These are phyloP conservation scores for Tricholoma sp. DNA, from an alignment of 768 basidiomycete species.

Conservation along the genomic window DNA sequence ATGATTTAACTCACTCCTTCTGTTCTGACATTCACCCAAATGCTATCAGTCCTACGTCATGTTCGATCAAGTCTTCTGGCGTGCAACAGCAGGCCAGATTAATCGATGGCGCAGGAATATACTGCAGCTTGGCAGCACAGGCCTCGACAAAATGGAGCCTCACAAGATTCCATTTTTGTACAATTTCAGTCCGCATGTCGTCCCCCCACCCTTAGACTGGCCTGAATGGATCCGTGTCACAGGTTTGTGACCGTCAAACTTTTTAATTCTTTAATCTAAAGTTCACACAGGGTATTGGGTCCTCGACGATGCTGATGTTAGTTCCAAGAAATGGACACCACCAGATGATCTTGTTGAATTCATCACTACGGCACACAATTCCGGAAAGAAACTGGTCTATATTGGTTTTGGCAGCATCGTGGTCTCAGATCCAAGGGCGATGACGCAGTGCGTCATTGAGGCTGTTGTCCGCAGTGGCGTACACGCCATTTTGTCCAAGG, in stretches of 20 bases:
- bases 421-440: slow-evolving; percentile 87
- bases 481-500: slow-evolving; percentile 91
- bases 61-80: slow-evolving; percentile 99
- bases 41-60: slow-evolving; percentile 77
- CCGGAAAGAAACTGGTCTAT: slow-evolving; percentile 89
- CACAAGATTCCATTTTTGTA: slow-evolving; percentile 98
- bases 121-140: slow-evolving; percentile 74
- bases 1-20: slow-evolving; percentile 12
- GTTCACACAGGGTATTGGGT: slow-evolving; percentile 89
- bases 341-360: slow-evolving; percentile 77
- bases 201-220: slow-evolving; percentile 96
- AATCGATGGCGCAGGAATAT: slow-evolving; percentile 87
- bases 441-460: slow-evolving; percentile 89
- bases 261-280: background rate
- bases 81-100: slow-evolving; percentile 88
- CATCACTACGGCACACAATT: slow-evolving; percentile 70
- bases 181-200: slow-evolving; percentile 89
- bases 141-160: slow-evolving; percentile 91
- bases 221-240: slow-evolving; percentile 97
- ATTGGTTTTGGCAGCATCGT: slow-evolving; percentile 98
- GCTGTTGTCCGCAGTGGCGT: slow-evolving; percentile 86
- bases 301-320: slow-evolving; percentile 88
- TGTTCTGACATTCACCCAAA: slow-evolving; percentile 4
- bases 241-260: slow-evolving; percentile 35
- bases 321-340: slow-evolving; percentile 84